Percentiles rank a stretch among this genome's conserved stretches.
phyloP scores from a whole-genome alignment of 2,329 filamentous ascomycete genomes.

The Aspergillus ibericus region DNA sequence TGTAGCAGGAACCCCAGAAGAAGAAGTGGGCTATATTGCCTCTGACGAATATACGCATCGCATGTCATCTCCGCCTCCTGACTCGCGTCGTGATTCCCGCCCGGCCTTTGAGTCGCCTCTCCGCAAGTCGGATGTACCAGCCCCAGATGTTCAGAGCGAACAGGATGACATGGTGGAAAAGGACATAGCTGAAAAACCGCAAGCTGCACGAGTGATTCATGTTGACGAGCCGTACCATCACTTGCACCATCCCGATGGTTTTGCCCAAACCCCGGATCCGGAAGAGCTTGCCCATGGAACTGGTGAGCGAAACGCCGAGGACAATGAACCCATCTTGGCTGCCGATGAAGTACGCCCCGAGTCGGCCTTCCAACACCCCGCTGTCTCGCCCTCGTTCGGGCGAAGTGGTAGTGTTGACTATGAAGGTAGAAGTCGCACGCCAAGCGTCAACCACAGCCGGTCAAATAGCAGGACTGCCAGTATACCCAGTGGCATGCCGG shows the following conservation, averaged over 20 bases:
- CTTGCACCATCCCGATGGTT: slow-evolving; percentile 49
- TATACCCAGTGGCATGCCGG: slow-evolving; percentile 58
- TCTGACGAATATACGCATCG: slow-evolving; percentile 80
- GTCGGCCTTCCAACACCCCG: slow-evolving; percentile 71
- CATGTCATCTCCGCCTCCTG: slow-evolving; percentile 64
- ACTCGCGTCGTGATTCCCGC: slow-evolving; percentile 44
- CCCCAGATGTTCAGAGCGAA: slow-evolving; percentile 46
- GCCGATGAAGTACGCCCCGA: slow-evolving; percentile 77
- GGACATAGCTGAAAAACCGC: slow-evolving; percentile 12
- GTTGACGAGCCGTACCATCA: slow-evolving; percentile 65
- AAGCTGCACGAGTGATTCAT: slow-evolving; percentile 61
- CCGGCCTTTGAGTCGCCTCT: slow-evolving; percentile 53
- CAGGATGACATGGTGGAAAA: background rate
- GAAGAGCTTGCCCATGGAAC: slow-evolving; percentile 50
- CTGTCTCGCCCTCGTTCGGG: slow-evolving; percentile 72
- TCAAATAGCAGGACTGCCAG: slow-evolving; percentile 65
- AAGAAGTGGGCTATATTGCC: slow-evolving; percentile 86
- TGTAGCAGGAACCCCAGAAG: slow-evolving; percentile 74
- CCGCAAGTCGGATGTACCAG: slow-evolving; percentile 52
- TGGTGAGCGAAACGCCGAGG: slow-evolving; percentile 55
- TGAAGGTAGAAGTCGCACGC: slow-evolving; percentile 52
- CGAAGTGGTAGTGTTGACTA: slow-evolving; percentile 60
- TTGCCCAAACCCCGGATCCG: slow-evolving; percentile 49
- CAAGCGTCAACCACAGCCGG: slow-evolving; percentile 60
- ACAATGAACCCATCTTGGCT: slow-evolving; percentile 79